Percentiles rank a stretch among this genome's conserved stretches.
phyloP scores from a whole-genome alignment of 768 basidiomycete species.

The Phlebiopsis gigantea region DNA sequence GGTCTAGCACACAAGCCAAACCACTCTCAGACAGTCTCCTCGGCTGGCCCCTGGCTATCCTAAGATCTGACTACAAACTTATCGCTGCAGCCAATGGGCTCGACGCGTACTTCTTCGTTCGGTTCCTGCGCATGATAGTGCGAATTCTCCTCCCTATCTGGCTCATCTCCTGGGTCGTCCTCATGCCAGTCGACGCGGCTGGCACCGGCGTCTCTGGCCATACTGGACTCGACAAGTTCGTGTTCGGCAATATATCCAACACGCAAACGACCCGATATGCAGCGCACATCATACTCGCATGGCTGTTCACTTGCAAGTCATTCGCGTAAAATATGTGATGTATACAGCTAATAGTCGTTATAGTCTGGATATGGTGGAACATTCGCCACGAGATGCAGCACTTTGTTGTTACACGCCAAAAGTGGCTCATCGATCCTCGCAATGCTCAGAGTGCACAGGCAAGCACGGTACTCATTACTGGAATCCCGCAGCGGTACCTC shows the following conservation, averaged over 20 bases:
- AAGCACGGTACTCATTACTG: conserved; percentile 82
- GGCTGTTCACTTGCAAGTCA: conserved; percentile 64
- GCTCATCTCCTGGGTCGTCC: conserved; percentile 77
- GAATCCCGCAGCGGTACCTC: conserved; percentile 66
- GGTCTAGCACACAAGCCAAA: conserved; percentile 47
- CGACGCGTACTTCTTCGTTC: conserved; percentile 91
- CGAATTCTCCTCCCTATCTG: conserved; percentile 85
- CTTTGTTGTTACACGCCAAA: conserved; percentile 73
- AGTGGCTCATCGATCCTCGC: conserved; percentile 62
- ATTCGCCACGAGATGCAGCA: conserved; percentile 56
- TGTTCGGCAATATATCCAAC: conserved; percentile 68
- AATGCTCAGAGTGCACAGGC: conserved; percentile 80
- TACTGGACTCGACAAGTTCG: conserved; percentile 59
- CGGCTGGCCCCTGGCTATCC: conserved; percentile 63
- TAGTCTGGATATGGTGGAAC: conserved; percentile 10
- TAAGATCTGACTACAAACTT: conserved; percentile 49
- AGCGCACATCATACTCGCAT: conserved; percentile 72
- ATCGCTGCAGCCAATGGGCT: conserved; percentile 67
- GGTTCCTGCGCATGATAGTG: conserved; percentile 78
- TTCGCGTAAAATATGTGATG: no score
- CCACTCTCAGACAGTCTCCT: conserved; percentile 46
- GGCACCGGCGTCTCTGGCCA: conserved; percentile 38
- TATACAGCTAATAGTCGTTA: no score
- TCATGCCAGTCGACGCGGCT: conserved; percentile 67
- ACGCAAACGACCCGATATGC: conserved; percentile 58